Evolutionary conservation across 495 filamentous ascomycete genomes (phyloP), one percentile per base, ranked within the genome.

Genomic region (Aspergillus funiculosus): DNA sequence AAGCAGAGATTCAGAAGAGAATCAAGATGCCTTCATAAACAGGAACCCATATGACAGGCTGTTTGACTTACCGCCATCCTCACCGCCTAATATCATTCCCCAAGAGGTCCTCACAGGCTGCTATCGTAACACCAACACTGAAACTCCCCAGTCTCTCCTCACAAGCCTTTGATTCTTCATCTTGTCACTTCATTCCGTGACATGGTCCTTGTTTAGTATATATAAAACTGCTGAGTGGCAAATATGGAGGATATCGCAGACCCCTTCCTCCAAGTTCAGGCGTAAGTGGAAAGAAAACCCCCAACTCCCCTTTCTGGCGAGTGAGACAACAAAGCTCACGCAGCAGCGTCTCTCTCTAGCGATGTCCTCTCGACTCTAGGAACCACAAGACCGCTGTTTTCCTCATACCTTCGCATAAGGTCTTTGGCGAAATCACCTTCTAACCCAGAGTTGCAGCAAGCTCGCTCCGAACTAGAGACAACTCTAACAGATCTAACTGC

Each of bases 381-480:
- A 56, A 77, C 75, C 34, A 85, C 86, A 48, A 82, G 90, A 9
- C 79, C 87, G 22, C 83, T 94, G 45, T 95, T 95, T 75, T 82
- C 85, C 51, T 95, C 89, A 29, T 97, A 94, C 75, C 81, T 94
- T 29, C 92, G 92, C 61, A 97, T 98, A 69, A 87, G 89, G 57
- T 88, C 89, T 13, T 80, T 94, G 11, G 75, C 83, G 46, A 76
- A 80, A 47, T 82, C 76, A 4, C 71, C 79, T 28, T 67, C 67
- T 39, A 88, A 86, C 43, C 94, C 90, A 21, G 94, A 98, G 63
- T 83, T 97, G 27, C 69, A 79, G 37, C 85, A 94, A 62, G 81
- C 94, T 21, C 85, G 86, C 44, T 56, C 74, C 6, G 94, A 97
- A 53, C 89, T 98, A 57, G 80, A 88, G 59, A 62, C 74, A 9